A percentile compares a stretch with the other conserved stretches of the same genome.
These are phyloP conservation scores for Paracoccidioides brasiliensis DNA, from an alignment of 2,329 filamentous ascomycete species.

Conservation along the genomic window DNA sequence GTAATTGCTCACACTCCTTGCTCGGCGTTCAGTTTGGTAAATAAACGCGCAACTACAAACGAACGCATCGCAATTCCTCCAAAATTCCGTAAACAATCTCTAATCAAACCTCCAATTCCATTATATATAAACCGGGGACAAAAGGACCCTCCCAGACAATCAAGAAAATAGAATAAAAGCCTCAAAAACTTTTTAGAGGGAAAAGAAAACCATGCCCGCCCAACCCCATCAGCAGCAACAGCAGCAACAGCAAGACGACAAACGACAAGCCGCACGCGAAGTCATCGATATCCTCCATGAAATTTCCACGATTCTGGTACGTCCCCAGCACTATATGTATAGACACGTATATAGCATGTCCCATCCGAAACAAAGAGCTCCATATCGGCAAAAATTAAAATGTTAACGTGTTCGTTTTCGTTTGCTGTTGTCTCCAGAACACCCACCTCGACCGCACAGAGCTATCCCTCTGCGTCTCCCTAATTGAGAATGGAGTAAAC, in stretches of 20 bases:
- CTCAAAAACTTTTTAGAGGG: neutral
- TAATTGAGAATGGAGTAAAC: slow-evolving; percentile 95
- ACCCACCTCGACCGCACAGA: slow-evolving; percentile 84
- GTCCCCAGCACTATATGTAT: slow-evolving; percentile 3
- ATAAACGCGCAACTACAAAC: too few relatives aligned
- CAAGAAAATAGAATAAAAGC: neutral
- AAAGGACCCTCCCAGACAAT: neutral
- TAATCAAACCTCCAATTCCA: too few relatives aligned
- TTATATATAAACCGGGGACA: neutral
- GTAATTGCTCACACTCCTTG: too few relatives aligned
- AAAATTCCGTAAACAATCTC: too few relatives aligned
- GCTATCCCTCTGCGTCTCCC: slow-evolving; percentile 84
- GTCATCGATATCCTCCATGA: slow-evolving; percentile 40
- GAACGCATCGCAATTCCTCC: too few relatives aligned
- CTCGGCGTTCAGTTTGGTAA: too few relatives aligned
- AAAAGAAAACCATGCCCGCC: neutral
- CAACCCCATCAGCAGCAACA: neutral
- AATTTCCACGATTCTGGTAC: slow-evolving; percentile 36
- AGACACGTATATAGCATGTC: neutral
- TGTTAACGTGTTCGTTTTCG: neutral
- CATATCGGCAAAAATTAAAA: neutral
- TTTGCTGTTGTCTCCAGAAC: slow-evolving; percentile 46
- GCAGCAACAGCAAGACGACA: slow-evolving; percentile 27
- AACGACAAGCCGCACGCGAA: slow-evolving; percentile 38
- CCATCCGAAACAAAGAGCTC: neutral